Evolutionary conservation across 208 protist species (phyloP).

Genomic region (Kentomonas sorsogonicus): DNA sequence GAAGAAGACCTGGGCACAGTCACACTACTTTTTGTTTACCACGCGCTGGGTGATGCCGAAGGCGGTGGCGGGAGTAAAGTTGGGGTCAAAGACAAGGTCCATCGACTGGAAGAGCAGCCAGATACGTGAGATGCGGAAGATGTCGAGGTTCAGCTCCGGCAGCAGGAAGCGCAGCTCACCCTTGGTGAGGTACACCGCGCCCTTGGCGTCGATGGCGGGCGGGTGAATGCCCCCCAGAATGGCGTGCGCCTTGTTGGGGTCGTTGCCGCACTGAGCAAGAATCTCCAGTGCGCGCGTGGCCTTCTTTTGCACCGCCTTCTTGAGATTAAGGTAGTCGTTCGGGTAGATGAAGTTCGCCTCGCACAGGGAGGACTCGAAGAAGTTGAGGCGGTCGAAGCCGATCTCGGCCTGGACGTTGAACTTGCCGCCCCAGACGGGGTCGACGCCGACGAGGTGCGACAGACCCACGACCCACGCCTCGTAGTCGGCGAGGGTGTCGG

Average conservation of each 20-base stretch:
- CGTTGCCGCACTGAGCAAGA: conserved; percentile 61
- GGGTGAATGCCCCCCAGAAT: conserved; percentile 76
- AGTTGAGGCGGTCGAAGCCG: conserved; percentile 63
- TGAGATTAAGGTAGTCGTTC: conserved; percentile 67
- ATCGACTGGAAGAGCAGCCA: conserved; percentile 89
- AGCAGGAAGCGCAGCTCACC: conserved; percentile 84
- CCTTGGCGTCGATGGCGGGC: conserved; percentile 69
- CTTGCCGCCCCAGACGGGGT: conserved; percentile 88
- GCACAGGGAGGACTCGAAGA: conserved; percentile 78
- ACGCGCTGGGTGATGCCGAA: conserved; percentile 65
- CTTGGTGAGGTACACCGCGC: conserved; percentile 88
- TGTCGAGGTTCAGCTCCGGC: conserved; percentile 63
- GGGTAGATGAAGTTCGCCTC: conserved; percentile 87
- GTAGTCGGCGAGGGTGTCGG: conserved; percentile 82
- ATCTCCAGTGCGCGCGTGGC: conserved; percentile 38
- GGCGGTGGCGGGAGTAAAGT: conserved; percentile 73
- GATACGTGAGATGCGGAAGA: conserved; percentile 77
- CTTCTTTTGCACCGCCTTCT: conserved; percentile 52
- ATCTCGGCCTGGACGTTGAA: conserved; percentile 73
- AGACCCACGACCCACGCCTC: conserved; percentile 91
- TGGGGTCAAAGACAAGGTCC: conserved; percentile 81
- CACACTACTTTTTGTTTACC: too few relatives aligned
- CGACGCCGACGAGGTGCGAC: conserved; percentile 71
- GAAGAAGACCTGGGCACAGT: too few relatives aligned
- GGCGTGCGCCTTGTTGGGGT: conserved; percentile 54